Base-by-base conservation (phyloP, 352 stramenopile species). In the Phytophthora gonapodyides region DNA sequence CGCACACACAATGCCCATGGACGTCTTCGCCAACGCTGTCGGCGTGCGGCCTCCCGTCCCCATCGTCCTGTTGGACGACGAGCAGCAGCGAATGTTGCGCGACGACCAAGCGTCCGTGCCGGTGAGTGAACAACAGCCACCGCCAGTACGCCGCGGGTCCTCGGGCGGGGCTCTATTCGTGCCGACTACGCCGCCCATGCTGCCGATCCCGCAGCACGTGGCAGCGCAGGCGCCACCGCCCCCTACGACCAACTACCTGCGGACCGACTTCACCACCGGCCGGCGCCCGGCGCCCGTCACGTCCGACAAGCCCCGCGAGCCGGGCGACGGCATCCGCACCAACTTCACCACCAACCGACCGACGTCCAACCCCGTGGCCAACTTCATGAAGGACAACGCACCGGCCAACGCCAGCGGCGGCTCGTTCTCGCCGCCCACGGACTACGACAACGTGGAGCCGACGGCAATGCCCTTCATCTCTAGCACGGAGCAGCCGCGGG, bases 61-160 rank as follows among this genome's bases (percentile, higher is more conserved):
- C 15, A 51, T 89, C 56, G 43, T 87, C 19, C 50, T 88, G 11
- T 67, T 88, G 17, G 76, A 89, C 31, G 76, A 88, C 16, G 69
- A 89, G 24, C 74, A 87, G 72, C 74, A 85, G 69, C 77, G 67
- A 19, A 51, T 59, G 54, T 59, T 89, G n/a, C 71, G 64, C 40
- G 60, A 61, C 43, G 44, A 40, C 21, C 37, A 17, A 17, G 15
- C 36, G 7, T 34, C 46, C 43, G 34, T 11, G 7, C 48, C 21
- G 31, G 48, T 16, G 43, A 41, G 12, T 7, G 33, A 50, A 21
- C 48, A 57, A 10, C 41, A 50, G 1, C 10, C 15, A 21, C 48
- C 55, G 7, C 43, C 16, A 1, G 6, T 10, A 1, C 61, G 57
- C 8, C 51, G 64, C 19, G 54, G 44, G 15, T 77, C 68, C 8